Conservation (phyloP, 2,329 filamentous ascomycete species). For the Colletotrichum tamarilloi region DNA sequence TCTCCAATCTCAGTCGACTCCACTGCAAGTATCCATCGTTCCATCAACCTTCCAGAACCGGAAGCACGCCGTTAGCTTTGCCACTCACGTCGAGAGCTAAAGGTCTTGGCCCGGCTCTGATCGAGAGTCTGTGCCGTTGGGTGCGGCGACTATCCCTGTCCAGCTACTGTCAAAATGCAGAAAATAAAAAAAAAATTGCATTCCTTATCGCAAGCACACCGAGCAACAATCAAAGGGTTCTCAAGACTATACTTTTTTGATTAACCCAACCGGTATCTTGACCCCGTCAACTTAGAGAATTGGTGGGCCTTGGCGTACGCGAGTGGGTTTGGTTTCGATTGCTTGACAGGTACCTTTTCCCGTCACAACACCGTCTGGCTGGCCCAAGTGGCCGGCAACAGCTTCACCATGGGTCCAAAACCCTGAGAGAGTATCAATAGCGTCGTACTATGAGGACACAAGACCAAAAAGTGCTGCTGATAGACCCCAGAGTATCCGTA, state of each 20-base stretch:
- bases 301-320: not conserved
- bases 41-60: slow-evolving; percentile 43
- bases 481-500: not conserved
- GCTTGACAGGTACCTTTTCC: not conserved
- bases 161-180: slow-evolving; percentile 8
- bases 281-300: not conserved
- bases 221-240: not conserved
- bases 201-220: slow-evolving; percentile 26
- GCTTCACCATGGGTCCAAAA: not conserved
- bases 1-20: slow-evolving; percentile 28
- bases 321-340: not conserved
- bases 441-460: not conserved
- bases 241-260: not conserved
- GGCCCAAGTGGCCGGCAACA: not conserved
- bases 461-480: no score
- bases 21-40: slow-evolving; percentile 33
- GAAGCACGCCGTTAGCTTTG: slow-evolving; percentile 38
- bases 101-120: slow-evolving; percentile 24
- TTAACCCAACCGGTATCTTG: not conserved
- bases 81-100: slow-evolving; percentile 29
- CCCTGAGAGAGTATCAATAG: not conserved
- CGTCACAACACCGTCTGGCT: not conserved
- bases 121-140: slow-evolving; percentile 18
- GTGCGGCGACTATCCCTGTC: slow-evolving; percentile 17
- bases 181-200: not conserved